These are phyloP conservation scores for Pleurotus eryngii DNA, from an alignment of 768 basidiomycete genomes.

Conservation along the genomic window DNA sequence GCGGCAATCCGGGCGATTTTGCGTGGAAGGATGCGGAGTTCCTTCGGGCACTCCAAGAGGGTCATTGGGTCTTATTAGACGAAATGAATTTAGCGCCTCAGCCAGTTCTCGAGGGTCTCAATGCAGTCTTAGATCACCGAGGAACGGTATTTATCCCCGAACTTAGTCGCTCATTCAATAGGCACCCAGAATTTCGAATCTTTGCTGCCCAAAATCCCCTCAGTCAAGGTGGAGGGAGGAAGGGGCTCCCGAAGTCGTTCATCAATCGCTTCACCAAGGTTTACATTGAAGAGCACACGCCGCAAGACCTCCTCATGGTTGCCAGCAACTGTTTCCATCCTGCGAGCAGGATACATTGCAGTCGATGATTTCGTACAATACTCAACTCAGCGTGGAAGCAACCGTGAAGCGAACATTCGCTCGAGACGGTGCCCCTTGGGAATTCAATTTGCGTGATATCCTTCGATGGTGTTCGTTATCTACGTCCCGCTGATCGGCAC, in stretches of 20 bases:
- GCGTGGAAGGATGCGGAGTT: slow-evolving; percentile 98
- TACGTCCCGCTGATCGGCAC: slow-evolving; percentile 22
- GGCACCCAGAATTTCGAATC: slow-evolving; percentile 93
- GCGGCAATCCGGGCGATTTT: slow-evolving; percentile 88
- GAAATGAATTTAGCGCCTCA: slow-evolving; percentile 99
- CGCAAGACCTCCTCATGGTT: slow-evolving; percentile 79
- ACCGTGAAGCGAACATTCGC: slow-evolving; percentile 65
- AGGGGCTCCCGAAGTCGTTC: slow-evolving; percentile 96
- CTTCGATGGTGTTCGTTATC: slow-evolving; percentile 80
- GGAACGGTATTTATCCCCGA: slow-evolving; percentile 95
- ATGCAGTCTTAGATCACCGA: slow-evolving; percentile 93
- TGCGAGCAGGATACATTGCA: slow-evolving; percentile 51
- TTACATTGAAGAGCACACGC: slow-evolving; percentile 80
- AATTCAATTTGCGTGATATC: slow-evolving; percentile 95
- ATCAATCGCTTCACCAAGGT: slow-evolving; percentile 99
- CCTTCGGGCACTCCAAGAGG: slow-evolving; percentile 87
- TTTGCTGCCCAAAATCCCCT: slow-evolving; percentile 98
- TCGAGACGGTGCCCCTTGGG: slow-evolving; percentile 87
- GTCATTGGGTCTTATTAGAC: slow-evolving; percentile 96
- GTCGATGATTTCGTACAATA: slow-evolving; percentile 83
- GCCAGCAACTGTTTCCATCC: slow-evolving; percentile 66
- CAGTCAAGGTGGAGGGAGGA: slow-evolving; percentile 93
- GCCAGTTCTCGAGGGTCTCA: slow-evolving; percentile 93
- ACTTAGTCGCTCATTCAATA: slow-evolving; percentile 79
- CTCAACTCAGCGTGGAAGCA: slow-evolving; percentile 63